Conservation (phyloP, 805 yeast species). For the Dipodascus geniculatus region DNA sequence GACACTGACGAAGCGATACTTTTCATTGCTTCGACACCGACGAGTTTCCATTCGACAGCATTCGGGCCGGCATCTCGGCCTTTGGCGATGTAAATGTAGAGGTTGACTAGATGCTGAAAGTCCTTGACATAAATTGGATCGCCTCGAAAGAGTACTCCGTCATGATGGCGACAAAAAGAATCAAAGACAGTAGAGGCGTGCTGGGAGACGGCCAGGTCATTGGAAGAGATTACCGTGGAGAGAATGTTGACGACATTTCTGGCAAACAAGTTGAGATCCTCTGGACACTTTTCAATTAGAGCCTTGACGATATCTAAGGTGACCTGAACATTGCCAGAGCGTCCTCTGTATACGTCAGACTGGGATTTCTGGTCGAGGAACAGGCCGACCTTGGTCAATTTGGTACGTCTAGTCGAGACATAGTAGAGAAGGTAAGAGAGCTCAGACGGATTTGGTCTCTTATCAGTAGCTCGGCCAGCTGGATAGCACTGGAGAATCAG, state of each 20-base stretch:
- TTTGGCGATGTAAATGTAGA: constrained; percentile 6
- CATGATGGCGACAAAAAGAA: constrained; percentile 38
- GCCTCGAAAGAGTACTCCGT: constrained; percentile 53
- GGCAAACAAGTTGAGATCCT: constrained; percentile 77
- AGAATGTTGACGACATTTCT: constrained; percentile 53
- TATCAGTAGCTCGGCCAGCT: constrained; percentile 73
- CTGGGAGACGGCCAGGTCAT: constrained; percentile 53
- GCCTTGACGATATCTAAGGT: constrained; percentile 60
- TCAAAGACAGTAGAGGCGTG: constrained; percentile 19
- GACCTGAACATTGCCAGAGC: constrained; percentile 74
- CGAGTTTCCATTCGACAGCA: constrained; percentile 10
- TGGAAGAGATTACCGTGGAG: constrained; percentile 35
- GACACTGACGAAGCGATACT: constrained; percentile 27
- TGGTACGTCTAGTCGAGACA: constrained; percentile 80
- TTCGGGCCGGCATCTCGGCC: constrained; percentile 10
- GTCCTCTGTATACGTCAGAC: constrained; percentile 45
- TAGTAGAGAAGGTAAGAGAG: constrained; percentile 78
- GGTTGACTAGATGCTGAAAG: constrained; percentile 29
- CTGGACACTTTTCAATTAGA: constrained; percentile 64
- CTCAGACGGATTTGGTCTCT: constrained; percentile 87
- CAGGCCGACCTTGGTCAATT: constrained; percentile 73
- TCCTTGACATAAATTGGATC: constrained; percentile 43
- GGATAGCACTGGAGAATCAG: constrained; percentile 89
- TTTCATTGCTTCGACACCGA: constrained; percentile 36
- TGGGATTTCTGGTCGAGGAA: constrained; percentile 52